A percentile compares a stretch with the other conserved stretches of the same genome.
Conservation (phyloP, 495 filamentous ascomycete species). For the Aspergillus coremiiformis region DNA sequence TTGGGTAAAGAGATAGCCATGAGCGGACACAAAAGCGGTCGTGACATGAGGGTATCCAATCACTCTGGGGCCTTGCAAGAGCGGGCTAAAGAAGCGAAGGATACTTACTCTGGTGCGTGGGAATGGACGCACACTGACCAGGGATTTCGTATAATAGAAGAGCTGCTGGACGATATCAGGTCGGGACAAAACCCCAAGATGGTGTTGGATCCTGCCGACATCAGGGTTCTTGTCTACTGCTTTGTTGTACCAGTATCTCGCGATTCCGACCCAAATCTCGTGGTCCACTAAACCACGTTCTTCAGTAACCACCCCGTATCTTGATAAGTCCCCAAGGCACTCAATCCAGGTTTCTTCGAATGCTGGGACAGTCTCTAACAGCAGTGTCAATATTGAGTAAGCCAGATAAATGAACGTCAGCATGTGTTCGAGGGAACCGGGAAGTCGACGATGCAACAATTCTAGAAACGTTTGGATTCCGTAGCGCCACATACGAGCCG, state of each 20-base stretch:
- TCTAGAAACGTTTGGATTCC: conserved; percentile 76
- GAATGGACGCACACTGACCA: conserved; percentile 47
- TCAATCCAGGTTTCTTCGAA: conserved; percentile 90
- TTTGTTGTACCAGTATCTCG: conserved; percentile 73
- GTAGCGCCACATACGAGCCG: conserved; percentile 77
- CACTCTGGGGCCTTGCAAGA: conserved; percentile 36
- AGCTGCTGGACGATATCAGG: conserved; percentile 68
- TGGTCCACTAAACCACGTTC: conserved; percentile 62
- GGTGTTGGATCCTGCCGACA: conserved; percentile 74
- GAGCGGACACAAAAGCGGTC: conserved; percentile 53
- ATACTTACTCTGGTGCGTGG: conserved; percentile 60
- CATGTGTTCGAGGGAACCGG: conserved; percentile 69
- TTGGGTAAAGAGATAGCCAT: conserved; percentile 59
- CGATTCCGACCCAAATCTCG: conserved; percentile 71
- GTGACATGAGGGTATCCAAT: conserved; percentile 28
- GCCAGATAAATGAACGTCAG: conserved; percentile 73
- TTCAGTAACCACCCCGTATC: conserved; percentile 74
- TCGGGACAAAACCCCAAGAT: conserved; percentile 72
- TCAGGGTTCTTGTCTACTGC: conserved; percentile 64
- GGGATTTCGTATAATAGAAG: conserved; percentile 58
- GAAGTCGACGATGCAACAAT: conserved; percentile 60
- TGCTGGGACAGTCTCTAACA: conserved; percentile 65
- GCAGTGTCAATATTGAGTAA: conserved; percentile 71
- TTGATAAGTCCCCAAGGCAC: conserved; percentile 71
- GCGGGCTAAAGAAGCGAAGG: conserved; percentile 60